Percentiles rank a stretch among this genome's conserved stretches.
Evolutionary conservation across 257 asterid genomes (phyloP).

Genomic region (Avicennia marina): DNA sequence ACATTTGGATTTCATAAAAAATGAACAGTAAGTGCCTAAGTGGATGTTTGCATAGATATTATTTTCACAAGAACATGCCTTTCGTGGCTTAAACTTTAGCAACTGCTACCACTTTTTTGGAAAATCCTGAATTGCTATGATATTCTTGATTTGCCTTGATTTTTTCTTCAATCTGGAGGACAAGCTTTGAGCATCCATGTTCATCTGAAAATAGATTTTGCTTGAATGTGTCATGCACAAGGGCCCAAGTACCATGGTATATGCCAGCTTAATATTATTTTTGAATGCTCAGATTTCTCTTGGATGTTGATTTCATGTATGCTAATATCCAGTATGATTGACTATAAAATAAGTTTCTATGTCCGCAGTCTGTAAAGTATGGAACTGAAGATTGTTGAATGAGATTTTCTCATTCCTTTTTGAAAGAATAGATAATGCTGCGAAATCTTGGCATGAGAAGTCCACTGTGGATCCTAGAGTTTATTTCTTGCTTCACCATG

Average conservation of each 20-base stretch:
- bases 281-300: background rate
- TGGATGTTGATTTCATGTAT: background rate
- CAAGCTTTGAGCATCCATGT: too few species aligned
- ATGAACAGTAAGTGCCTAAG: too few species aligned
- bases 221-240: constrained; percentile 1
- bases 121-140: too few species aligned
- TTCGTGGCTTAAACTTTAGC: too few species aligned
- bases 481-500: constrained; percentile 77
- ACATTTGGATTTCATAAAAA: constrained; percentile 65
- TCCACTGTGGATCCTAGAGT: constrained; percentile 82
- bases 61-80: too few species aligned
- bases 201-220: too few species aligned
- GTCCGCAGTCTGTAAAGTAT: constrained; percentile 55
- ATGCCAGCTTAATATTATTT: background rate
- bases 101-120: too few species aligned
- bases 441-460: constrained; percentile 87
- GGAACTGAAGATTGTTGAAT: constrained; percentile 48
- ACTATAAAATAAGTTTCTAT: constrained; percentile 17
- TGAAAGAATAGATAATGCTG: constrained; percentile 76
- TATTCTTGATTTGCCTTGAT: too few species aligned
- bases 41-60: too few species aligned
- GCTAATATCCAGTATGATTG: background rate
- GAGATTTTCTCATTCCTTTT: constrained; percentile 72
- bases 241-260: background rate
- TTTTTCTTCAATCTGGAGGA: too few species aligned